phyloP scores from a whole-genome alignment of 2,329 filamentous ascomycete species.

The Colletotrichum gloeosporioides region DNA sequence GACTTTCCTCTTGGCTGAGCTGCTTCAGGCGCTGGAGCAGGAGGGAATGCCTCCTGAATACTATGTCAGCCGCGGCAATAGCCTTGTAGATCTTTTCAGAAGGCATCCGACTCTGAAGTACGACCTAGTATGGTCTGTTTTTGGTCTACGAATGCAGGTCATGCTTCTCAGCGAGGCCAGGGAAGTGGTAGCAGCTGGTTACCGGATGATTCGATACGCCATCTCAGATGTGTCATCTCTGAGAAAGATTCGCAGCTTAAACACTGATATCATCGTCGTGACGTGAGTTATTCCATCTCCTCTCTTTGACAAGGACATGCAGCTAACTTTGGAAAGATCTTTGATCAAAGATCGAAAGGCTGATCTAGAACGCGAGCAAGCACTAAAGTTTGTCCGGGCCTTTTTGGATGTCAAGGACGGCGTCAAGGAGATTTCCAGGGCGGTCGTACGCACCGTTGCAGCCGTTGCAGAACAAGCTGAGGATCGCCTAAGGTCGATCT shows the following conservation, averaged over 20 bases:
- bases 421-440: conserved; percentile 83
- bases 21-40: conserved; percentile 86
- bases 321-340: conserved; percentile 54
- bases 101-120: conserved; percentile 93
- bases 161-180: conserved; percentile 96
- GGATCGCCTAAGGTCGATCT: conserved; percentile 87
- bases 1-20: conserved; percentile 88
- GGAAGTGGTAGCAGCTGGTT: conserved; percentile 94
- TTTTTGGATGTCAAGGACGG: conserved; percentile 97
- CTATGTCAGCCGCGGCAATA: conserved; percentile 92
- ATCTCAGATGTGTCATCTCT: conserved; percentile 92
- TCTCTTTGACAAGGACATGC: neutral
- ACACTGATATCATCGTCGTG: conserved; percentile 92
- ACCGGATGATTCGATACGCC: conserved; percentile 90
- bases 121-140: conserved; percentile 94
- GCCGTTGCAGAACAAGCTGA: conserved; percentile 89
- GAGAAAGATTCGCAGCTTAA: conserved; percentile 83
- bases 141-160: conserved; percentile 90
- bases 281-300: conserved; percentile 48
- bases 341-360: conserved; percentile 95
- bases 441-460: conserved; percentile 87
- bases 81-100: conserved; percentile 95
- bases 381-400: conserved; percentile 92
- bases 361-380: conserved; percentile 96
- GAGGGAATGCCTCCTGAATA: conserved; percentile 91